Base-by-base conservation (phyloP, 306 rosid species). In the Alnus glutinosa region DNA sequence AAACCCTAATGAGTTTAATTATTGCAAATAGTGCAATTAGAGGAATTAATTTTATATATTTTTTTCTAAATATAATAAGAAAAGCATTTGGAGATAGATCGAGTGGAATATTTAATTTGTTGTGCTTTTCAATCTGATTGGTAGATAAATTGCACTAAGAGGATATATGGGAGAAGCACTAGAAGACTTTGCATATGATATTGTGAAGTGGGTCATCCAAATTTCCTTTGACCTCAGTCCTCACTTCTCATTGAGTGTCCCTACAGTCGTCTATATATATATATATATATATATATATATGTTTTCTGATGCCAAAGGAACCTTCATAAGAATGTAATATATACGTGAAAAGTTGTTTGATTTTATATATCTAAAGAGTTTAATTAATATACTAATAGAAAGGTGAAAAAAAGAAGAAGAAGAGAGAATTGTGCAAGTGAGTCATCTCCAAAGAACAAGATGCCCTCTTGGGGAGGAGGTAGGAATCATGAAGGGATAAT, bases 151-250 rank as follows among this genome's bases (percentile, higher is more conserved):
- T 84, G 89, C 77, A 86, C 80, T 39, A 75, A 78, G 64, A 70
- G 75, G 81, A 77, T 23, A 23, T 23, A 23, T 64, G 69, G 79
- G 61, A 23, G 55, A 79, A 77, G 83, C 81, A 81, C 55, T 70
- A 79, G 72, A 15, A 81, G 68, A 55, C 84, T 77, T 77, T 83
- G 80, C 66, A 59, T 87, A 39, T 59, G 55, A 64, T 63, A 64
- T 82, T 73, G 49, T 46, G 0, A 70, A 85, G 85, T 81, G 84
- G 87, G 85, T 70, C 87, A 84, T 79, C 79, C 78, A 85, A 84
- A 55, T 80, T 78, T 74, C 73, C 71, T 14, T 87, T 85, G 89
- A 87, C 84, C 82, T 89, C 28, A 70, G 75, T 81, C 75, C 78
- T 81, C 84, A 75, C 86, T 85, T 82, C 78, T 75, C 73, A 51